These are phyloP conservation scores for Gossypium davidsonii DNA, from an alignment of 441 rosid genomes.

Conservation along the genomic window DNA sequence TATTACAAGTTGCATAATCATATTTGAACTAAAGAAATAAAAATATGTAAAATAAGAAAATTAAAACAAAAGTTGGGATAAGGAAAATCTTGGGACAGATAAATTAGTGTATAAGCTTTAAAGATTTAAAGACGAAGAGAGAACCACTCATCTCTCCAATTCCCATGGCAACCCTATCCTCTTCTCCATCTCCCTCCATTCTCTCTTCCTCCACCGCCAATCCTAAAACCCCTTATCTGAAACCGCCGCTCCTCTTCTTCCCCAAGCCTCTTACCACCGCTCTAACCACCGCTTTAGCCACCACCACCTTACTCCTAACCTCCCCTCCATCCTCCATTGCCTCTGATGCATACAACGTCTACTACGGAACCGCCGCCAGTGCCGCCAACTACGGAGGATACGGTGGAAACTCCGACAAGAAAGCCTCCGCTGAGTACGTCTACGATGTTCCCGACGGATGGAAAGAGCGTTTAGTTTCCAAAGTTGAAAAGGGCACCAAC, in stretches of 20 bases:
- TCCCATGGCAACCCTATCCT: constrained; percentile 58
- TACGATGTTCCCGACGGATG: constrained; percentile 89
- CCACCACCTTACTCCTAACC: constrained; percentile 41
- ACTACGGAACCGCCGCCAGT: constrained; percentile 93
- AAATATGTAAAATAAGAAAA: not conserved
- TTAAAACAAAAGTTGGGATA: constrained; percentile 5
- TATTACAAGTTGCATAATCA: no score
- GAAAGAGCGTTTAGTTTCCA: constrained; percentile 82
- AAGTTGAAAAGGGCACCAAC: constrained; percentile 92
- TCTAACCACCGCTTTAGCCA: constrained; percentile 34
- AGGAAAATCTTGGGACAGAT: constrained; percentile 3
- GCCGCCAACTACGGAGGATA: constrained; percentile 88
- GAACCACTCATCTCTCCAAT: constrained; percentile 14
- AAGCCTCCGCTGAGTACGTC: constrained; percentile 75
- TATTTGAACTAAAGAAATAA: no score
- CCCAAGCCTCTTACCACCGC: constrained; percentile 26
- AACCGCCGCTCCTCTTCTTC: constrained; percentile 14
- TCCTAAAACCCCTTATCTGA: constrained; percentile 19
- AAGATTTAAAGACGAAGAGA: not conserved
- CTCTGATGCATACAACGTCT: constrained; percentile 38
- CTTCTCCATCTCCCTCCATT: constrained; percentile 32
- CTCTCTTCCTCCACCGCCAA: constrained; percentile 35
- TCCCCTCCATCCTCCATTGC: constrained; percentile 53
- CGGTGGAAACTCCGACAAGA: constrained; percentile 83
- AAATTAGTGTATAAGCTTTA: not conserved